Evolutionary conservation across 1,284 basidiomycete species (phyloP).

Genomic region (Pulveroboletus sp.): DNA sequence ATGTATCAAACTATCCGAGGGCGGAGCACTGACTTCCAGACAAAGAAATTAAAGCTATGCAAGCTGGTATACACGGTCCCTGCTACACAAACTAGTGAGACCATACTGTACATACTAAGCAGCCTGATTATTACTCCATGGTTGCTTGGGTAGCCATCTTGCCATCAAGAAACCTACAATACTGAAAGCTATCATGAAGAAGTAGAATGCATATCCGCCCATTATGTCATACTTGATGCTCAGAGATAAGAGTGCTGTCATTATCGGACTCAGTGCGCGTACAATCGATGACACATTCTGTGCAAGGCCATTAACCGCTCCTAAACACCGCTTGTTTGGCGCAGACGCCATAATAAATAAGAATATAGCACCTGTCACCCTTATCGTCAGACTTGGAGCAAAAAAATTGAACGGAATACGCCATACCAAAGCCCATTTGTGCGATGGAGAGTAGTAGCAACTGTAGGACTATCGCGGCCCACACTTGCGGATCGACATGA

Average conservation of each 20-base stretch:
- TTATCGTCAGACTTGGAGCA: neutral
- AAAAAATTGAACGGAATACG: neutral
- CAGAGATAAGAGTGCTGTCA: neutral
- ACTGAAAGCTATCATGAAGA: neutral
- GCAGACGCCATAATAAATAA: neutral
- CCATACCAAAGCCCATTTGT: neutral
- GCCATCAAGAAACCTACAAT: neutral
- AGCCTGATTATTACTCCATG: neutral
- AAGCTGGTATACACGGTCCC: conserved; percentile 13
- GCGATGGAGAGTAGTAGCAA: neutral
- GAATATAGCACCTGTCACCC: neutral
- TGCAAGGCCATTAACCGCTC: neutral
- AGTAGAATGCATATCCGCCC: neutral
- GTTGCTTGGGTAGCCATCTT: neutral
- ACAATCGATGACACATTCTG: neutral
- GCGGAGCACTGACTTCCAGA: neutral
- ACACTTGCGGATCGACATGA: neutral
- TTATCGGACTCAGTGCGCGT: neutral
- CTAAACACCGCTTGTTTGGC: neutral
- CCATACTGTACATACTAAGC: neutral
- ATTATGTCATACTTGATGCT: neutral
- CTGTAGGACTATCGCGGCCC: neutral
- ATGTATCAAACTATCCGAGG: neutral
- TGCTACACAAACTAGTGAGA: neutral
- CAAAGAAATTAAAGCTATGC: conserved; percentile 26